phyloP scores from a whole-genome alignment of 208 protist genomes.

The Lotmaria passim region DNA sequence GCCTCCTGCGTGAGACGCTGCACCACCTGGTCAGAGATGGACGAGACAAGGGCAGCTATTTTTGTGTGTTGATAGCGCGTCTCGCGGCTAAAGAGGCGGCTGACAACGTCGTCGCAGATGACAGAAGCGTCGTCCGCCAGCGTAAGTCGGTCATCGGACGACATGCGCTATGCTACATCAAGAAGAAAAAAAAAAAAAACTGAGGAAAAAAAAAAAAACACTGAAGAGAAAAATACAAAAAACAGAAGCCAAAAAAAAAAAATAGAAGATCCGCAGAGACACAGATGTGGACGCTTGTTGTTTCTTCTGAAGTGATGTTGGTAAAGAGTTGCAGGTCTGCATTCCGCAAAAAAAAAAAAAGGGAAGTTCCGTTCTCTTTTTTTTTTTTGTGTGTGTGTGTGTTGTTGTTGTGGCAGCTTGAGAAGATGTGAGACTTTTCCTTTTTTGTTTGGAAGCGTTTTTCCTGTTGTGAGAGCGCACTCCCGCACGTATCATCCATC shows the following conservation, averaged over 20 bases:
- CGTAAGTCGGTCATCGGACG: slow-evolving; percentile 65
- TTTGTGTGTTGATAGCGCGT: slow-evolving; percentile 74
- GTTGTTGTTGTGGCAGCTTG: too few relatives aligned
- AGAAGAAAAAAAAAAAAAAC: slow-evolving; percentile 9
- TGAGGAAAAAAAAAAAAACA: slow-evolving; percentile 5
- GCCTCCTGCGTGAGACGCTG: slow-evolving; percentile 82
- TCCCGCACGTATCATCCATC: too few relatives aligned
- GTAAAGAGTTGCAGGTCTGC: too few relatives aligned
- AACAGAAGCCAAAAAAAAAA: slow-evolving; percentile 2
- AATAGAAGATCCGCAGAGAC: not conserved
- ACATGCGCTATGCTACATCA: not conserved
- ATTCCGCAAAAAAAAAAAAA: too few relatives aligned
- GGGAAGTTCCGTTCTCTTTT: too few relatives aligned
- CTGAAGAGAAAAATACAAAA: not conserved
- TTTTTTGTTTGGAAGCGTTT: too few relatives aligned
- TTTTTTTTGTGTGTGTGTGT: too few relatives aligned
- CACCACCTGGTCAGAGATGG: slow-evolving; percentile 77
- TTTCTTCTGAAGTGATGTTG: too few relatives aligned
- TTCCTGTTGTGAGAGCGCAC: too few relatives aligned
- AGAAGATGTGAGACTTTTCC: too few relatives aligned
- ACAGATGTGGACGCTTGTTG: too few relatives aligned
- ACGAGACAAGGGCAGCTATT: slow-evolving; percentile 59
- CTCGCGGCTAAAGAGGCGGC: slow-evolving; percentile 68
- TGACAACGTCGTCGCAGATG: slow-evolving; percentile 79
- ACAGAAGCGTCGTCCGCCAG: slow-evolving; percentile 78